These are phyloP conservation scores for Cystofilobasidium bisporidii DNA, from an alignment of 768 basidiomycete species.

Conservation along the genomic window DNA sequence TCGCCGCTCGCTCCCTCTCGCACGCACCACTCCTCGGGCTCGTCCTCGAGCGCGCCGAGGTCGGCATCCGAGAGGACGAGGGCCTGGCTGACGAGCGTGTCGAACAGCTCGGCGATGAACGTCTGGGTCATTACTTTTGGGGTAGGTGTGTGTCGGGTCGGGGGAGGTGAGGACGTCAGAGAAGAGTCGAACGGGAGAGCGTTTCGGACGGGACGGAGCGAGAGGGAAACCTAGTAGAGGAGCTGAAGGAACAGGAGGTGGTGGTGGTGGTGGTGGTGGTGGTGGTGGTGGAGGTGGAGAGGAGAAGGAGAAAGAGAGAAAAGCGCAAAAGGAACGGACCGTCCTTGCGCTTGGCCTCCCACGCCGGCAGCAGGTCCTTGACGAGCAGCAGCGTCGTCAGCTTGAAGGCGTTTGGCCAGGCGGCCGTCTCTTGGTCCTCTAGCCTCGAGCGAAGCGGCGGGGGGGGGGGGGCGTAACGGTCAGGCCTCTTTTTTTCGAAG, in stretches of 20 bases:
- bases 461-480: too few species aligned
- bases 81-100: slow-evolving; percentile 8
- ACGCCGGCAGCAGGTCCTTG: slow-evolving; percentile 18
- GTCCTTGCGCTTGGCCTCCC: slow-evolving; percentile 11
- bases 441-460: background rate
- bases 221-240: too few species aligned
- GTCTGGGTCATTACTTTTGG: slow-evolving; percentile 2
- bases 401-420: slow-evolving; percentile 11
- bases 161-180: background rate
- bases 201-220: too few species aligned
- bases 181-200: background rate
- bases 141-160: background rate
- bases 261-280: too few species aligned
- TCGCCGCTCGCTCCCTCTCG: slow-evolving; percentile 14
- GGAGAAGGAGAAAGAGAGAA: background rate
- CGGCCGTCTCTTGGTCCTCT: background rate
- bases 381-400: slow-evolving; percentile 8
- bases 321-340: background rate
- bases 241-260: too few species aligned
- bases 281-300: too few species aligned
- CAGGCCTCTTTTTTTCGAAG: too few species aligned
- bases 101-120: slow-evolving; percentile 21
- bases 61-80: slow-evolving; percentile 10
- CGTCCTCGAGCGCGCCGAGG: slow-evolving; percentile 17
- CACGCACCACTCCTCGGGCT: slow-evolving; percentile 26